Base-by-base conservation (phyloP, 2,329 filamentous ascomycete genomes). In the Phaeomoniella chlamydospora region DNA sequence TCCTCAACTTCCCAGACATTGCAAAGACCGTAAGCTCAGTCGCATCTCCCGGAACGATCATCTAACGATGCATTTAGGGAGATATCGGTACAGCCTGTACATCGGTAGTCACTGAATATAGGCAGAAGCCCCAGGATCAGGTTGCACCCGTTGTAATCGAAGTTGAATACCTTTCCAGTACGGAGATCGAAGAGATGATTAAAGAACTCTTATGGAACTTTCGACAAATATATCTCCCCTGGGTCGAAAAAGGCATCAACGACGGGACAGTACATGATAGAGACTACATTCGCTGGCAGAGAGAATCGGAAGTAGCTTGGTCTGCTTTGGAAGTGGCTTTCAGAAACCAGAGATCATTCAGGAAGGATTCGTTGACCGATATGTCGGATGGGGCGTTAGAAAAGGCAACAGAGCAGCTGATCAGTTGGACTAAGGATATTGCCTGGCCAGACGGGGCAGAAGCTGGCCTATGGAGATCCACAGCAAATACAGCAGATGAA, bases 221-320 rank as follows among this genome's bases (percentile, higher is more conserved):
- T 15, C 43, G 53, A 9, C 48, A 50, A 34, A 29, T 52, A 4
- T 56, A 46, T 17, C 46, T 53, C 14, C 46, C 46, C 2, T 37
- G 36, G 0, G 39, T 47, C 3, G 43, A 49, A 19, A n/a, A n/a
- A n/a, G n/a, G n/a, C n/a, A n/a, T n/a, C n/a, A n/a, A n/a, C n/a
- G n/a, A n/a, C n/a, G n/a, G n/a, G n/a, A 44, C 43, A 5, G 36
- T 46, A 1, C 47, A 44, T 1, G 39, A 40, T 6, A 40, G 45
- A 6, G 50, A 55, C 3, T 54, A 54, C 35, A 40, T 36, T 17
- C 39, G 39, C 3, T 50, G 45, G 15, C 40, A 46, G 36, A 37
- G 43, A 15, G 46, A 54, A 37, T 57, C 55, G 1, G 48, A 46
- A n/a, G 41, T 71, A 56, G 48, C 67, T 52, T 39, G 65, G 62